Base-by-base conservation (phyloP, 495 filamentous ascomycete species). In the Penicillium desertorum region DNA sequence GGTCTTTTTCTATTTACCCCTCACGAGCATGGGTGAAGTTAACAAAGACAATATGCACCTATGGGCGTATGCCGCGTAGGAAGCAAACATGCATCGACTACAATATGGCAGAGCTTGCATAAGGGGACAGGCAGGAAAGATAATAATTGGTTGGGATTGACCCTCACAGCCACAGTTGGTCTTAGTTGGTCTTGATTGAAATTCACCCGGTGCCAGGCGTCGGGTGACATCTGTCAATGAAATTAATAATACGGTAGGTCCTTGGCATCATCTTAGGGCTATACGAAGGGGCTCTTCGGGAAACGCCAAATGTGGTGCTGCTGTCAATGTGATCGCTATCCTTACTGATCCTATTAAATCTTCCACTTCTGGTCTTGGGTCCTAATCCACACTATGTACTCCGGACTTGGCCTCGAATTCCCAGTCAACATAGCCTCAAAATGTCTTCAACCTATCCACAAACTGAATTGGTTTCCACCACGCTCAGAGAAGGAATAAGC, bases 401-500 rank as follows among this genome's bases (percentile, higher is more conserved):
- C 32, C 34, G 14, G 4, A 16, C 34, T 36, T 36, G 34, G 34
- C 34, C 34, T 16, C 14, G 5, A 36, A 36, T 16, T 29, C 30
- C 17, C 6, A 20, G 20, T 22, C 20, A 41, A 22, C 20, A 29
- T 11, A 52, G 34, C 34, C 32, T 20, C 49, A 52, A 29, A 16
- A 52, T 52, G 49, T 52, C 34, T 41, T 52, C 49, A 42, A 37
- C 11, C n/a, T 4, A 11, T 8, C 16, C 41, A 44, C 41, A 25
- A 25, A 14, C 32, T 12, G 34, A 16, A 16, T 17, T 7, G 2
- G 49, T 52, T 23, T 37, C 49, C 14, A 52, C 49, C 30, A 41
- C 22, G 4, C 30, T 52, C 16, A 37, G 32, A 37, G 32, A 39
- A 39, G 32, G 37, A 16, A 22, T 52, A 39, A 41, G 49, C 14